Evolutionary conservation across 441 rosid genomes (phyloP).

Genomic region (Pelargonium citronellum): DNA sequence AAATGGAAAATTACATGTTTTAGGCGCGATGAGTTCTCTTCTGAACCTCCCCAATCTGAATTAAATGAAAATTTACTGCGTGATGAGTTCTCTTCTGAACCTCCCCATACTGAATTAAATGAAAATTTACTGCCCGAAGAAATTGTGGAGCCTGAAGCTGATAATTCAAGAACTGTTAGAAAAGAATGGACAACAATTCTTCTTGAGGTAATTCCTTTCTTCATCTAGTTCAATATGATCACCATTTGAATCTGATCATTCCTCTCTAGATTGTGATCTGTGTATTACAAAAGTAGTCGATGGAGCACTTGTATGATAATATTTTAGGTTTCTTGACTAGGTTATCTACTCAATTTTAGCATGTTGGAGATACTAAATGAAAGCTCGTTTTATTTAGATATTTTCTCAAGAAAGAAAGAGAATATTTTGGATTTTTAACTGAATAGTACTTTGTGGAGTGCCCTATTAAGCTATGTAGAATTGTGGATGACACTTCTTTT

Average conservation of each 20-base stretch:
- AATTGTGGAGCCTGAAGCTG: background rate
- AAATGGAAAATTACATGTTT: background rate
- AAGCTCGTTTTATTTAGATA: background rate
- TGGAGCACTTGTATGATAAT: background rate
- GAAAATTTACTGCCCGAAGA: constrained; percentile 1
- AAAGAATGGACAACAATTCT: constrained; percentile 6
- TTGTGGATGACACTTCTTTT: background rate
- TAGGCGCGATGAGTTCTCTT: background rate
- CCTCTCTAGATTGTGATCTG: no score
- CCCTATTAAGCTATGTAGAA: background rate
- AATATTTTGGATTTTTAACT: background rate
- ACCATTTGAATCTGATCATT: no score
- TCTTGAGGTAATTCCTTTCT: background rate
- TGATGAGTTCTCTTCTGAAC: background rate
- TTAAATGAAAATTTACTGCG: background rate
- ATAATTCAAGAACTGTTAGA: background rate
- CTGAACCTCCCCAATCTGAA: background rate
- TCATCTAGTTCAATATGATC: background rate
- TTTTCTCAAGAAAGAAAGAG: background rate
- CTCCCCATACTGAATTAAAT: background rate
- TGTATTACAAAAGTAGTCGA: no score
- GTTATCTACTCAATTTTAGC: background rate
- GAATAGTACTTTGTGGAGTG: background rate
- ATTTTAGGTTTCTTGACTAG: background rate
- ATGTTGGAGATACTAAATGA: background rate